Evolutionary conservation across 495 filamentous ascomycete genomes (phyloP), one percentile per base, ranked within the genome.

Genomic region (Penicillium waksmanii): DNA sequence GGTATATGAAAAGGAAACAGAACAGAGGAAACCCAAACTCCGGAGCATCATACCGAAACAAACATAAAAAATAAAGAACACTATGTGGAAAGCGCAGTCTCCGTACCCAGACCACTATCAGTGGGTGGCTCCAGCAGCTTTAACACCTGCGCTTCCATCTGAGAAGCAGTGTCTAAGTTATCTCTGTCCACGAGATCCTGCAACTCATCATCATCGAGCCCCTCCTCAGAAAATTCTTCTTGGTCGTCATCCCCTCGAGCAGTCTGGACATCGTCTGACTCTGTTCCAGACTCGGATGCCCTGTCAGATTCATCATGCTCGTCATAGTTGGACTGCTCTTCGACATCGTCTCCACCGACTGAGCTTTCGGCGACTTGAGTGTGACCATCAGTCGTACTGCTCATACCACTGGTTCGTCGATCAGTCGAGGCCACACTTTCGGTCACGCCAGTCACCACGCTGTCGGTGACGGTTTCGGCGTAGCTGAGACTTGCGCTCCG

Each of bases 391-490:
- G 75, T 55, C 2, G 69, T 68, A 0, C 67, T 76, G 17, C 79
- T 80, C 44, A 79, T 77, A 53, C 80, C 78, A 46, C 82, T 87
- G 5, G 77, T 78, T 31, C 81, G 75, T 42, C 82, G 74, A 54
- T 77, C 78, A 25, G 72, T 63, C 12, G 82, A 82, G 51, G 80
- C 70, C 36, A 79, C 77, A 23, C 79, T 81, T 31, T 79, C 80
- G 6, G 81, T 77, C n/a, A 15, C 65, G 74, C 60, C 81, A 78
- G 60, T 64, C 15, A 74, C 75, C 59, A 81, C 75, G 57, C 77
- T 86, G 17, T 80, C 82, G 3, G 72, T 73, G 31, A 73, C 76
- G 11, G 76, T 79, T 19, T 75, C 73, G 43, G 81, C 71, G 40
- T 83, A 84, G 69, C 82, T 62, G n/a, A 5, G 63, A 46, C 50